phyloP scores from a whole-genome alignment of 2,329 filamentous ascomycete species.

The Colletotrichum eleusines region DNA sequence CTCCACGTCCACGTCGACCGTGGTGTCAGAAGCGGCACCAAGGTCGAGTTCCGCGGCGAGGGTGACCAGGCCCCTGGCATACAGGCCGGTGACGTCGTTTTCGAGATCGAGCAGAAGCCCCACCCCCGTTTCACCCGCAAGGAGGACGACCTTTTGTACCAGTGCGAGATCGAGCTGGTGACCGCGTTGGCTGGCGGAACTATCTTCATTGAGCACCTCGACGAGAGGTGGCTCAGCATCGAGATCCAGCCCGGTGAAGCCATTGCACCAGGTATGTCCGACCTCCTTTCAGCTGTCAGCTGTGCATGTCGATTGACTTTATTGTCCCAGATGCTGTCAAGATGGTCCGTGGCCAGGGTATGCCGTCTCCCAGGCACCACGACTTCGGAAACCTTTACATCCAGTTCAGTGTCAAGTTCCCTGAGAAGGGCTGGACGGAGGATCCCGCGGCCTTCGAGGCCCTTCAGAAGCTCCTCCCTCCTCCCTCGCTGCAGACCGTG shows the following conservation, averaged over 20 bases:
- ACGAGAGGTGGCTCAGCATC: slow-evolving; percentile 95
- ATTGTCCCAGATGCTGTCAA: slow-evolving; percentile 80
- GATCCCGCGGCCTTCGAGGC: slow-evolving; percentile 79
- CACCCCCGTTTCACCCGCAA: slow-evolving; percentile 94
- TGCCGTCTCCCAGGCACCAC: slow-evolving; percentile 96
- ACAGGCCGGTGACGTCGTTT: slow-evolving; percentile 94
- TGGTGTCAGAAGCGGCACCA: slow-evolving; percentile 92
- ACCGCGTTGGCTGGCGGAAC: slow-evolving; percentile 93
- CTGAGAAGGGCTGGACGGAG: slow-evolving; percentile 78
- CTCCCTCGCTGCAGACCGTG: slow-evolving; percentile 70
- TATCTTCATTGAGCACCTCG: slow-evolving; percentile 94
- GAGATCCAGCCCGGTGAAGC: slow-evolving; percentile 95
- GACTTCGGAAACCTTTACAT: slow-evolving; percentile 97
- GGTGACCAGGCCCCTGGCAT: slow-evolving; percentile 96
- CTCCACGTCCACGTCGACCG: slow-evolving; percentile 97
- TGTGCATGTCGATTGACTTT: neutral
- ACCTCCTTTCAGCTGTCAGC: slow-evolving; percentile 27
- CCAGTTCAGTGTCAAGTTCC: slow-evolving; percentile 98
- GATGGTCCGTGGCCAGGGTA: slow-evolving; percentile 95
- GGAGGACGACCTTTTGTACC: slow-evolving; percentile 95
- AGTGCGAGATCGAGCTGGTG: slow-evolving; percentile 94
- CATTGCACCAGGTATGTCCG: slow-evolving; percentile 84
- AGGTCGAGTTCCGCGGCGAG: slow-evolving; percentile 97
- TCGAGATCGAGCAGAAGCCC: slow-evolving; percentile 99
- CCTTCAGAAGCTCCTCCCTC: slow-evolving; percentile 87